A percentile compares a stretch with the other conserved stretches of the same genome.
Evolutionary conservation across 805 yeast genomes (phyloP).

Genomic region (Grigorovia jiainica): DNA sequence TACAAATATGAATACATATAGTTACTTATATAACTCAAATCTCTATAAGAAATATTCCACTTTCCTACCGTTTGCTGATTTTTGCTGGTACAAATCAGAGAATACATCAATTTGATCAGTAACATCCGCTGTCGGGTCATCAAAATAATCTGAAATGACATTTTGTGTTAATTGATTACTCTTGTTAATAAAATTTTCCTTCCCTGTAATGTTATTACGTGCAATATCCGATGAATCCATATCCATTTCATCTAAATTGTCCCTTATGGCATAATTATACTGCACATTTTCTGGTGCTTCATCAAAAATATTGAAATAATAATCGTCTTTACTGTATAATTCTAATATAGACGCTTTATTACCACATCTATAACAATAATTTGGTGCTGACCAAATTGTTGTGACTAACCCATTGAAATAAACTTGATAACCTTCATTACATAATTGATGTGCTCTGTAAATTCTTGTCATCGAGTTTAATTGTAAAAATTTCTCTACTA

Average conservation of each 20-base stretch:
- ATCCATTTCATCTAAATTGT: too few relatives aligned
- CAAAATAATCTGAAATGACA: conserved; percentile 9
- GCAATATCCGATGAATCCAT: too few relatives aligned
- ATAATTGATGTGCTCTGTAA: conserved; percentile 89
- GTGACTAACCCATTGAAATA: conserved; percentile 85
- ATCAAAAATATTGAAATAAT: conserved; percentile 83
- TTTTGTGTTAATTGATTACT: conserved; percentile 5
- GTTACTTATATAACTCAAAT: not conserved
- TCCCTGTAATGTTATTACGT: not conserved
- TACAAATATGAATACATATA: not conserved
- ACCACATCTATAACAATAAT: conserved; percentile 94
- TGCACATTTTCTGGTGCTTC: conserved; percentile 84
- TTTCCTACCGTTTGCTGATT: conserved; percentile 24
- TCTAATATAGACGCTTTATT: conserved; percentile 96
- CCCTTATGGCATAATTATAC: not conserved
- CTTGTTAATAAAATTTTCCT: not conserved
- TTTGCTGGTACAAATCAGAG: conserved; percentile 29
- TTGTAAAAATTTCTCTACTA: conserved; percentile 76
- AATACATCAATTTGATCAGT: conserved; percentile 16
- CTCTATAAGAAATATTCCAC: conserved; percentile 28
- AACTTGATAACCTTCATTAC: conserved; percentile 92
- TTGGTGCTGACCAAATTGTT: conserved; percentile 98
- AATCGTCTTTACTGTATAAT: conserved; percentile 56
- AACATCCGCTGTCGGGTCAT: conserved; percentile 1
- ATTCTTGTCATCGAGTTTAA: conserved; percentile 73